These are phyloP conservation scores for Neurospora africana DNA, from an alignment of 495 filamentous ascomycete species.

Conservation along the genomic window DNA sequence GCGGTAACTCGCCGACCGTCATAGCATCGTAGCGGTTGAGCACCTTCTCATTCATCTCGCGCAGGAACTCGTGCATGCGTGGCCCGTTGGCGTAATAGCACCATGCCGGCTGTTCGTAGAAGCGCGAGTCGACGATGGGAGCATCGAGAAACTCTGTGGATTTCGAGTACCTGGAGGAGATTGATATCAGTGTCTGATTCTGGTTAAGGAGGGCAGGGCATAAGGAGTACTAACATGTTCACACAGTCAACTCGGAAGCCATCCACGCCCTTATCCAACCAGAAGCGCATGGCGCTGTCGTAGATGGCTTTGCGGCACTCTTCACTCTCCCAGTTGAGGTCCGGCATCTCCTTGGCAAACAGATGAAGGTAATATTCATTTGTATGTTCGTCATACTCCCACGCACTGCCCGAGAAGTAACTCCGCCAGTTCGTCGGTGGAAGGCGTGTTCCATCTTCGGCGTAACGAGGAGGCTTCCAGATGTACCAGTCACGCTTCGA, in stretches of 20 bases:
- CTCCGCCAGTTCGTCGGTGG: conserved; percentile 66
- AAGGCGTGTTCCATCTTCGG: conserved; percentile 45
- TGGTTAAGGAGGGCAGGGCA: background rate
- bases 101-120: conserved; percentile 36
- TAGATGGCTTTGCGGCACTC: conserved; percentile 54
- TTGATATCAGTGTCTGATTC: background rate
- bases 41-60: conserved; percentile 48
- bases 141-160: conserved; percentile 49
- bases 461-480: conserved; percentile 52
- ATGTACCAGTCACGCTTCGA: conserved; percentile 65
- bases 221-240: conserved; percentile 34
- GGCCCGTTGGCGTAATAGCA: conserved; percentile 54
- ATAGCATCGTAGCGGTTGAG: conserved; percentile 58
- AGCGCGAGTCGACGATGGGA: conserved; percentile 37
- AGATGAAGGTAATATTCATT: conserved; percentile 64
- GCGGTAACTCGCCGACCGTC: conserved; percentile 63
- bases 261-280: conserved; percentile 56
- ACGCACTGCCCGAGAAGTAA: conserved; percentile 45
- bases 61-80: conserved; percentile 53
- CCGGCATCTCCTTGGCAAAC: conserved; percentile 54
- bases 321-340: conserved; percentile 66
- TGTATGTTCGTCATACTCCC: conserved; percentile 55
- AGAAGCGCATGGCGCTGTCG: conserved; percentile 54
- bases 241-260: conserved; percentile 64
- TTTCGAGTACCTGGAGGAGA: conserved; percentile 42